These are phyloP conservation scores for Leucocoprinus birnbaumii DNA, from an alignment of 768 basidiomycete genomes.

Conservation along the genomic window DNA sequence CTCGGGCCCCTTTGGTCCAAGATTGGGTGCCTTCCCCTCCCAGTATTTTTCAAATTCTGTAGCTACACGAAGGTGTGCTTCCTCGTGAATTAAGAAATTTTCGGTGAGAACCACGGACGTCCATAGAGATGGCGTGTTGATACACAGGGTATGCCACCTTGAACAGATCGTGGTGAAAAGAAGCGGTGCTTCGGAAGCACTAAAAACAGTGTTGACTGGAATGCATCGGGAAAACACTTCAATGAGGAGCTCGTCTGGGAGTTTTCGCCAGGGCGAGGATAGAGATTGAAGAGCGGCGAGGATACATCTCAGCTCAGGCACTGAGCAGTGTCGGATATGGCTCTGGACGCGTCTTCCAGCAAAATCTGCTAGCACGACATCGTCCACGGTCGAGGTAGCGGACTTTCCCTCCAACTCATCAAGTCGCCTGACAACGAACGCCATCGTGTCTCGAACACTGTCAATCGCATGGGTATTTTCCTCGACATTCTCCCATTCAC, in stretches of 20 bases:
- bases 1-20: not conserved
- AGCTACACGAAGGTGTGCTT: not conserved
- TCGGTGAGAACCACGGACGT: conserved; percentile 6
- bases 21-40: not conserved
- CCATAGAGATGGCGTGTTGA: conserved; percentile 4
- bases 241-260: conserved; percentile 7
- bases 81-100: conserved; percentile 1
- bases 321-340: not conserved
- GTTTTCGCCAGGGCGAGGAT: conserved; percentile 10
- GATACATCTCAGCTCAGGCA: conserved; percentile 1
- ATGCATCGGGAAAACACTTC: conserved; percentile 7
- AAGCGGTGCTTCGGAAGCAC: not conserved
- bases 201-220: not conserved
- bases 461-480: no score
- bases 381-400: not conserved
- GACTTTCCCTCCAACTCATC: not conserved
- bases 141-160: conserved; percentile 2
- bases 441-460: not conserved
- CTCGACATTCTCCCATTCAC: not conserved
- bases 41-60: not conserved
- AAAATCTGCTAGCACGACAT: not conserved
- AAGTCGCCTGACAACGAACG: not conserved
- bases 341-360: not conserved
- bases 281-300: conserved; percentile 9
- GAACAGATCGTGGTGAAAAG: conserved; percentile 7